A percentile compares a stretch with the other conserved stretches of the same genome.
phyloP scores from a whole-genome alignment of 495 filamentous ascomycete species.

The Penicillium alfredii region DNA sequence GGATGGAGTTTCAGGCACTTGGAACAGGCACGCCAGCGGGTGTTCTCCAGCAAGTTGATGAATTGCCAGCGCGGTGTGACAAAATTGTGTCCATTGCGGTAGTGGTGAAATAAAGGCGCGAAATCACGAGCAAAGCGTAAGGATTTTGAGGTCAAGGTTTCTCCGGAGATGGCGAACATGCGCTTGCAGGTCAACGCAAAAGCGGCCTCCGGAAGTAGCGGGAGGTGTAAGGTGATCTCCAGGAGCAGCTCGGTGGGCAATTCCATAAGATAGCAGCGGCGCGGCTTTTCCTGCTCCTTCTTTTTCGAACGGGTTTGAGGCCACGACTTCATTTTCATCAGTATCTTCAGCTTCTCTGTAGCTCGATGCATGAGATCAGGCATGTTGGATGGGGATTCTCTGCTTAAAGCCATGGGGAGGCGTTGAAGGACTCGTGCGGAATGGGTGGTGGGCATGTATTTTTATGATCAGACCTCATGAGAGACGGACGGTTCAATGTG shows the following conservation, averaged over 20 bases:
- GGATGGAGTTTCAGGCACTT: constrained; percentile 43
- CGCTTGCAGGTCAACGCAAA: constrained; percentile 43
- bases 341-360: constrained; percentile 28
- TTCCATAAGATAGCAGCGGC: constrained; percentile 35
- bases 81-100: constrained; percentile 38
- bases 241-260: constrained; percentile 41
- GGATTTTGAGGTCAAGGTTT: constrained; percentile 30
- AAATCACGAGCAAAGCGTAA: constrained; percentile 42
- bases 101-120: constrained; percentile 42
- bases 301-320: constrained; percentile 11
- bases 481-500: constrained; percentile 4
- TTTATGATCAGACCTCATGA: constrained; percentile 12
- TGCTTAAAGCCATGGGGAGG: constrained; percentile 14
- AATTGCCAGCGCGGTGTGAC: constrained; percentile 39
- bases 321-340: constrained; percentile 34
- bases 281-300: constrained; percentile 8
- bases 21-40: constrained; percentile 37
- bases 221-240: constrained; percentile 38
- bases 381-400: constrained; percentile 18
- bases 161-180: constrained; percentile 33
- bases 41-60: constrained; percentile 35
- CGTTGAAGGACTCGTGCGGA: constrained; percentile 12
- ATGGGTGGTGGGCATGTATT: constrained; percentile 3
- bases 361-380: constrained; percentile 28
- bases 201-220: constrained; percentile 34